Evolutionary conservation across 805 yeast genomes (phyloP).

Genomic region (Debaryomyces maramus): DNA sequence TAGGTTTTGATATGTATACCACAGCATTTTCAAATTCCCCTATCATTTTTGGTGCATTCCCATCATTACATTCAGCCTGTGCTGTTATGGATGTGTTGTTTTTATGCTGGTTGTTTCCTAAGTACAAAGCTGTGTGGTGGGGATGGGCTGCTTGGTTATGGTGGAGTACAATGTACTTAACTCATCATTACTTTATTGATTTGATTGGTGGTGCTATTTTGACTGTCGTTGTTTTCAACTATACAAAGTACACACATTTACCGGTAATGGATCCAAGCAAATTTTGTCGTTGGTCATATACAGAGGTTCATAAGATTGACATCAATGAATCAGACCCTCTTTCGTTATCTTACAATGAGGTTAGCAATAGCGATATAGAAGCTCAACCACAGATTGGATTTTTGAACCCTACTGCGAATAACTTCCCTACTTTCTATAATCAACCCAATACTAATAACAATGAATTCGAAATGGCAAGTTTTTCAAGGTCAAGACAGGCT

Average conservation of each 20-base stretch:
- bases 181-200: constrained; percentile 95
- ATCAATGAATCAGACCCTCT: constrained; percentile 34
- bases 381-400: background rate
- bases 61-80: constrained; percentile 87
- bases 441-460: constrained; percentile 6
- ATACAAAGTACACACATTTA: constrained; percentile 64
- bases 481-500: constrained; percentile 30
- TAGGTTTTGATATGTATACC: constrained; percentile 83
- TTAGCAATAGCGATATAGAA: constrained; percentile 8
- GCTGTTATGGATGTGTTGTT: constrained; percentile 93
- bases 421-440: constrained; percentile 4
- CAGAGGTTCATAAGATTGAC: constrained; percentile 29
- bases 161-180: constrained; percentile 98
- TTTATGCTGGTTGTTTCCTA: constrained; percentile 80
- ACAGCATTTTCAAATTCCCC: constrained; percentile 83
- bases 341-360: constrained; percentile 9
- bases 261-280: constrained; percentile 56
- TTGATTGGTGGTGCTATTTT: constrained; percentile 91
- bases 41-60: constrained; percentile 88
- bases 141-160: constrained; percentile 89
- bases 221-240: constrained; percentile 66
- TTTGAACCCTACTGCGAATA: constrained; percentile 3
- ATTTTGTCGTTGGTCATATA: constrained; percentile 72
- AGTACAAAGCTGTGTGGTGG: constrained; percentile 60
- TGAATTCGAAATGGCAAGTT: constrained; percentile 22